Percentiles rank a stretch among this genome's conserved stretches.
These are phyloP conservation scores for Phytophthora sojae DNA, from an alignment of 352 stramenopile species.

Conservation along the genomic window DNA sequence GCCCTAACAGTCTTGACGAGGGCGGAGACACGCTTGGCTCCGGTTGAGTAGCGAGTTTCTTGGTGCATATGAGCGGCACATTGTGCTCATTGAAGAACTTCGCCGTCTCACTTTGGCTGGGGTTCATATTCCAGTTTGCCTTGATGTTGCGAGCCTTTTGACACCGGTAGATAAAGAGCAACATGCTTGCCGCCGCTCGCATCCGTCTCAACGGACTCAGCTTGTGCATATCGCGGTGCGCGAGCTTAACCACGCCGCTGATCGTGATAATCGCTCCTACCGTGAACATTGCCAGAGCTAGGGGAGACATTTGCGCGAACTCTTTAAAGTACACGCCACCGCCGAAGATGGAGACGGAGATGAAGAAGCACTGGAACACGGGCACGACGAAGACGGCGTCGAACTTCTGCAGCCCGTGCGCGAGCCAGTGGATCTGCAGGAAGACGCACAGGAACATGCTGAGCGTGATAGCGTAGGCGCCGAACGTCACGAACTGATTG, in stretches of 20 bases:
- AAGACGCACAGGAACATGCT: conserved; percentile 86
- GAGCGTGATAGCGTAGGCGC: conserved; percentile 83
- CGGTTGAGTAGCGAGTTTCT: conserved; percentile 18
- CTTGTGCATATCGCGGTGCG: conserved; percentile 72
- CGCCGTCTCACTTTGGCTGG: conserved; percentile 12
- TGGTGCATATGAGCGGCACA: conserved; percentile 19
- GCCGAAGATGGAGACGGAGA: conserved; percentile 89
- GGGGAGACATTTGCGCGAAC: conserved; percentile 61
- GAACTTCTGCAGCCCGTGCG: conserved; percentile 80
- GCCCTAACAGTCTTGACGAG: conserved; percentile 10
- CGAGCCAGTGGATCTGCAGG: conserved; percentile 91
- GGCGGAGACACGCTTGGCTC: conserved; percentile 5
- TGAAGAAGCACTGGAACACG: conserved; percentile 92
- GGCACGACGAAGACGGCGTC: conserved; percentile 90
- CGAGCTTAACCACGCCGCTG: conserved; percentile 73
- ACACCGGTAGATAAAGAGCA: conserved; percentile 72
- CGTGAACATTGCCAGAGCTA: conserved; percentile 77
- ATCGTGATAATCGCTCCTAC: conserved; percentile 75
- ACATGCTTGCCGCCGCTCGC: conserved; percentile 59
- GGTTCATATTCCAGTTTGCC: conserved; percentile 38
- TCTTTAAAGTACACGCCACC: conserved; percentile 92
- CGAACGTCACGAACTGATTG: conserved; percentile 74
- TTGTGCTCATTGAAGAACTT: conserved; percentile 33
- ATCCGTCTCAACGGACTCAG: conserved; percentile 53
- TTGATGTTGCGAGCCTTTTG: conserved; percentile 70